Conservation (phyloP, 2,329 filamentous ascomycete species). For the Thielaviopsis punctulata region DNA sequence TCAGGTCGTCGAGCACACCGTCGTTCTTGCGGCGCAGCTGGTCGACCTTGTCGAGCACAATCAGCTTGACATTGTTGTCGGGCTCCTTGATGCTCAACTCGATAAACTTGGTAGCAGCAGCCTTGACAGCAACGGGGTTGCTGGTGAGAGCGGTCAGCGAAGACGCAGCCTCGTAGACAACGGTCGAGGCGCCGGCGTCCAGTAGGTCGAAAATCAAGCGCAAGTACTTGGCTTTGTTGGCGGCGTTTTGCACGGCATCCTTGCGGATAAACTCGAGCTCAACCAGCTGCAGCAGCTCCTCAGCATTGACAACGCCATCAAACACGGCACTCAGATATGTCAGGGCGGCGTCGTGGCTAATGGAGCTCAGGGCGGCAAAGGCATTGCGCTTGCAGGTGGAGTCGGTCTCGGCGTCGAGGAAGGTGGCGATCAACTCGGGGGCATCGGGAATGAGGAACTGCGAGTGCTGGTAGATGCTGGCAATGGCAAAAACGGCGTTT, state of each 20-base stretch:
- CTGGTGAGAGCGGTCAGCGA: slow-evolving; percentile 84
- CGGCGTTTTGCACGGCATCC: slow-evolving; percentile 83
- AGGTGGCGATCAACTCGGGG: slow-evolving; percentile 74
- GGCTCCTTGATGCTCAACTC: slow-evolving; percentile 94
- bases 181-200: slow-evolving; percentile 81
- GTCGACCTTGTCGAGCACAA: slow-evolving; percentile 87
- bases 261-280: slow-evolving; percentile 96
- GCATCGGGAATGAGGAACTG: slow-evolving; percentile 89
- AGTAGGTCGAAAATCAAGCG: slow-evolving; percentile 91
- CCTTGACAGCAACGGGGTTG: slow-evolving; percentile 95
- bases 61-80: slow-evolving; percentile 98
- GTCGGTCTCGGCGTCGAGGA: slow-evolving; percentile 81
- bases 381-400: slow-evolving; percentile 96
- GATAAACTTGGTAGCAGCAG: slow-evolving; percentile 87
- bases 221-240: slow-evolving; percentile 91
- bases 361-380: slow-evolving; percentile 76
- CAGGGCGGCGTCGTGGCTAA: slow-evolving; percentile 85
- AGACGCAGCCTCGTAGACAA: slow-evolving; percentile 93
- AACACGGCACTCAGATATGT: slow-evolving; percentile 79
- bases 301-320: slow-evolving; percentile 82
- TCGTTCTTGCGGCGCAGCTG: slow-evolving; percentile 75
- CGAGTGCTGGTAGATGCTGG: slow-evolving; percentile 82
- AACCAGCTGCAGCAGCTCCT: slow-evolving; percentile 81
- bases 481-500: slow-evolving; percentile 88
- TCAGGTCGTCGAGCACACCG: slow-evolving; percentile 79